Base-by-base conservation (phyloP, 164 flowering plant genomes). In the Amborella trichopoda region DNA sequence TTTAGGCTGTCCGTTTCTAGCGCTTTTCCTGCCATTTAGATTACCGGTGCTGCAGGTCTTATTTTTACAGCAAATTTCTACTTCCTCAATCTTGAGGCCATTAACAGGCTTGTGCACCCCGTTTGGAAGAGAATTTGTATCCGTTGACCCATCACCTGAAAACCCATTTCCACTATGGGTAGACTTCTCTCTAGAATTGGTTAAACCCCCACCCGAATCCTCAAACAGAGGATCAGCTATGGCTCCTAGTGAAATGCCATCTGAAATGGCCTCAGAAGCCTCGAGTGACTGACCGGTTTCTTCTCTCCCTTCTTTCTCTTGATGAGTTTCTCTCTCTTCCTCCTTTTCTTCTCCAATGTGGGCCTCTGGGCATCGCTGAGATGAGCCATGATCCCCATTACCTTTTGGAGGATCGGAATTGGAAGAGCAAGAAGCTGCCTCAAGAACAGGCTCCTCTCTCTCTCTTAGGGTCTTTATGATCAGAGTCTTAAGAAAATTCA, bases 401-500 rank as follows among this genome's bases (percentile, higher is more conserved):
- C 70, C 77, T 60, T 77, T 76, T 26, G 61, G 67, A 21, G 81
- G 82, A 44, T 72, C 84, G 12, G 64, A 30, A 26, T 28, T 58
- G 14, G 68, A 56, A 54, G 53, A 51, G n/a, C 66, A 58, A 8
- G 41, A 22, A 22, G 63, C 67, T 16, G 67, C 46, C 20, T 66
- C 79, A 28, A 58, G 40, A 12, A 63, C 50, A 12, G 75, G 51
- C 44, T 77, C 87, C 55, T 73, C 68, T 50, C 94, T 68, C 50
- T 70, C 87, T 43, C 54, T 68, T 13, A 84, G 59, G 2, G 73
- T 75, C 65, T 56, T 79, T 12, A 61, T 16, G 23, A 84, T 74
- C 27, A 84, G 78, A 11, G 68, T 75, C 71, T 77, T 81, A 28
- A 84, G 80, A 55, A 81, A 83, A 63, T 83, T 83, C 94, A 83